These are phyloP conservation scores for Arxiozyma slooffiae DNA, from an alignment of 1,139 yeast genomes.

Conservation along the genomic window DNA sequence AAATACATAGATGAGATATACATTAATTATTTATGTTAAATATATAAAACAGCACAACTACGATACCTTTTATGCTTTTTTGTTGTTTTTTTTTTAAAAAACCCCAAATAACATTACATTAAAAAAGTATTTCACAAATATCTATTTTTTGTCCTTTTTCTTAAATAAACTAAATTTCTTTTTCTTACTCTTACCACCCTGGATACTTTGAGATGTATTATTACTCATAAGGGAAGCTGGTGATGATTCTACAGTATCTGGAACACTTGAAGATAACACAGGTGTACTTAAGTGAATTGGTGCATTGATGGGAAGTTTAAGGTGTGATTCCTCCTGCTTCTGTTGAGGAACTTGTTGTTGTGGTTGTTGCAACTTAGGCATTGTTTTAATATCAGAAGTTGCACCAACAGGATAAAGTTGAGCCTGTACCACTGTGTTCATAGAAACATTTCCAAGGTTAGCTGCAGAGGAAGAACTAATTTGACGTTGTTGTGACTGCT, in stretches of 20 bases:
- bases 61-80: conserved; percentile 3
- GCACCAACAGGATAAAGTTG: conserved; percentile 7
- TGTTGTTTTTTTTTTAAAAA: too few species aligned
- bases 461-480: conserved; percentile 4
- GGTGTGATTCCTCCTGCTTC: conserved; percentile 4
- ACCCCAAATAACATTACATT: background rate
- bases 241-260: conserved; percentile 4
- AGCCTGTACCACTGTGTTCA: conserved; percentile 22
- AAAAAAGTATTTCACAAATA: background rate
- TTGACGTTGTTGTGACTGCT: conserved; percentile 6
- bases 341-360: background rate
- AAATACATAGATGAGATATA: background rate
- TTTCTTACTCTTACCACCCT: conserved; percentile 15
- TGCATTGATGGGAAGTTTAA: background rate
- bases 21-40: too few species aligned
- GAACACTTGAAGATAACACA: conserved; percentile 3
- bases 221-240: conserved; percentile 7
- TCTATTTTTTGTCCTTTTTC: conserved; percentile 20
- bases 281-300: conserved; percentile 6
- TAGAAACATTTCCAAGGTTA: conserved; percentile 14
- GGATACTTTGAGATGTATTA: conserved; percentile 4
- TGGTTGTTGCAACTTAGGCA: conserved; percentile 2
- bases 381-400: background rate
- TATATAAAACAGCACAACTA: background rate
- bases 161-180: conserved; percentile 25